Evolutionary conservation across 2,329 filamentous ascomycete genomes (phyloP).

Genomic region (Gaeumannomyces tritici): DNA sequence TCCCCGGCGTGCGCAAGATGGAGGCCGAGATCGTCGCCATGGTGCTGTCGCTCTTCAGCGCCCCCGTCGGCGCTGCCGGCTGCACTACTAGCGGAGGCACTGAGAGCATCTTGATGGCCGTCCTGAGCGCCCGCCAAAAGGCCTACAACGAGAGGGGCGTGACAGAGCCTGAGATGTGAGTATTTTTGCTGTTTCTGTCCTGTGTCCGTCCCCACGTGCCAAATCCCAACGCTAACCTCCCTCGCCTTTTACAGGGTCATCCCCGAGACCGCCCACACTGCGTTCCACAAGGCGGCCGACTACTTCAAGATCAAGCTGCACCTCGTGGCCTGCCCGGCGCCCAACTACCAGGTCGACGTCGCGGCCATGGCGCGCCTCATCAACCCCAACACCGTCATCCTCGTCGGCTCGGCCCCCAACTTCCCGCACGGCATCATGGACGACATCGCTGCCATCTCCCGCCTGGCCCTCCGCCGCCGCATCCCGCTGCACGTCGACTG

Average conservation of each 20-base stretch:
- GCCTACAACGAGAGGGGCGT: constrained; percentile 77
- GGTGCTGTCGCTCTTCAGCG: constrained; percentile 85
- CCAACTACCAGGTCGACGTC: constrained; percentile 75
- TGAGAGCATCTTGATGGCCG: constrained; percentile 95
- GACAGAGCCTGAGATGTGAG: constrained; percentile 88
- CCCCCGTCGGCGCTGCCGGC: constrained; percentile 73
- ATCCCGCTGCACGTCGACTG: constrained; percentile 94
- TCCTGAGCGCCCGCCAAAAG: constrained; percentile 81
- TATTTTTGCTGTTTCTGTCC: constrained; percentile 6
- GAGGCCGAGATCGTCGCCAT: constrained; percentile 96
- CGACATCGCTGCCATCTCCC: constrained; percentile 78
- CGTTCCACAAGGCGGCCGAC: constrained; percentile 87
- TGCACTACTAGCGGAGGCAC: constrained; percentile 90
- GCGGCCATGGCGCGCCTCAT: constrained; percentile 71
- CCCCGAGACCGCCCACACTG: constrained; percentile 88
- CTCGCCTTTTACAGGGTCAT: constrained; percentile 57
- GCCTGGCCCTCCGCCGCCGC: constrained; percentile 67
- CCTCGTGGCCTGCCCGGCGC: constrained; percentile 76
- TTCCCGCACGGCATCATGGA: constrained; percentile 98
- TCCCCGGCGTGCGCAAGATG: constrained; percentile 97
- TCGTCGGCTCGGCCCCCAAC: constrained; percentile 93
- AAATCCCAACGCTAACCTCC: background rate
- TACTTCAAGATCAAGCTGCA: constrained; percentile 98
- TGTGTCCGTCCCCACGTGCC: background rate
- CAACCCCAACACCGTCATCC: constrained; percentile 86